These are phyloP conservation scores for Penicillium macrosclerotiorum DNA, from an alignment of 495 filamentous ascomycete species.

Conservation along the genomic window DNA sequence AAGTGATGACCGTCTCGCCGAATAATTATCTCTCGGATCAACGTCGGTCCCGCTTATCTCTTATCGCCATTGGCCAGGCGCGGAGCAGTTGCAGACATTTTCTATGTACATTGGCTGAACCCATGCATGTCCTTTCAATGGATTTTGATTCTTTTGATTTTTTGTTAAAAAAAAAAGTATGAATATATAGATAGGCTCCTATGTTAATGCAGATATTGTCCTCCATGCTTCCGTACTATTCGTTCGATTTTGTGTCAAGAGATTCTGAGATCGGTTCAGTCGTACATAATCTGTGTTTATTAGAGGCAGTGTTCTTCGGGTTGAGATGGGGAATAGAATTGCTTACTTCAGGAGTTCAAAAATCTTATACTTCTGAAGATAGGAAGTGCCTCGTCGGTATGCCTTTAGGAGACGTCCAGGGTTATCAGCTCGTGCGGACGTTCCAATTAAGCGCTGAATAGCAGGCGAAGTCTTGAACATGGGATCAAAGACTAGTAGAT, in stretches of 20 bases:
- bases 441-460: slow-evolving; percentile 56
- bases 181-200: neutral
- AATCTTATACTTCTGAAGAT: slow-evolving; percentile 65
- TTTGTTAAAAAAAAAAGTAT: too few relatives aligned
- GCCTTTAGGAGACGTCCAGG: slow-evolving; percentile 61
- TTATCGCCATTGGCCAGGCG: too few relatives aligned
- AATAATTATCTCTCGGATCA: slow-evolving; percentile 19
- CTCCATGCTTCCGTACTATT: neutral
- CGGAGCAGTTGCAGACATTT: too few relatives aligned
- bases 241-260: neutral
- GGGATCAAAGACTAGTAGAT: slow-evolving; percentile 87
- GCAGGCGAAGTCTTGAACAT: slow-evolving; percentile 69
- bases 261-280: neutral
- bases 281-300: slow-evolving; percentile 4
- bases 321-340: neutral
- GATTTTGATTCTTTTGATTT: too few relatives aligned
- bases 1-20: slow-evolving; percentile 9
- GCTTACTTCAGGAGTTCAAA: slow-evolving; percentile 81
- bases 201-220: neutral
- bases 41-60: slow-evolving; percentile 22
- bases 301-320: neutral
- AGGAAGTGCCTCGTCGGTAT: slow-evolving; percentile 65
- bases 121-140: too few relatives aligned
- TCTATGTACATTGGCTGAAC: too few relatives aligned
- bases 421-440: slow-evolving; percentile 38